A percentile compares a stretch with the other conserved stretches of the same genome.
phyloP scores from a whole-genome alignment of 306 rosid genomes.

The Cicer pinnatifidum region DNA sequence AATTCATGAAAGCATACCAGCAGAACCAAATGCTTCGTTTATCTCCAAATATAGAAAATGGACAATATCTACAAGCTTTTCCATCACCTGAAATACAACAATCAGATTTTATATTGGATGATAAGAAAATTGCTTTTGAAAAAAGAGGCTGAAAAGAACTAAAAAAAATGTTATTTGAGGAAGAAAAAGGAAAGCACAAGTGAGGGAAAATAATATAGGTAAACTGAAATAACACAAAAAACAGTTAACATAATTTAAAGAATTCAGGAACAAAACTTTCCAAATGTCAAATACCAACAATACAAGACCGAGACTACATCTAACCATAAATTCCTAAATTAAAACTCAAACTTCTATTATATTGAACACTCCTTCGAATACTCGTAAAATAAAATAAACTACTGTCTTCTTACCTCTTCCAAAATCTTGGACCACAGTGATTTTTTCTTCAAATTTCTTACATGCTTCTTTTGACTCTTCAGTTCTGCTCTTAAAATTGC shows the following conservation, averaged over 20 bases:
- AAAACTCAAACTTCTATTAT: conserved; percentile 17
- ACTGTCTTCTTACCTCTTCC: conserved; percentile 83
- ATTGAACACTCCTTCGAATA: background rate
- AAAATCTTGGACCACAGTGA: conserved; percentile 93
- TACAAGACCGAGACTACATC: conserved; percentile 15
- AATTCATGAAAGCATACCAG: conserved; percentile 67
- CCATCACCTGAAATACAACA: conserved; percentile 83
- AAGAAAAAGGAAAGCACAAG: conserved; percentile 1
- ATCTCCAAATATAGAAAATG: conserved; percentile 89
- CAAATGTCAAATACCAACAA: conserved; percentile 26
- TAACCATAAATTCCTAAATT: conserved; percentile 24
- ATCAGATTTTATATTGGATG: conserved; percentile 36
- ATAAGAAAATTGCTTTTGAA: conserved; percentile 24
- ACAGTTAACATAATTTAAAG: conserved; percentile 25
- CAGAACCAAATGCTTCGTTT: conserved; percentile 85
- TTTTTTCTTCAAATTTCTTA: conserved; percentile 87
- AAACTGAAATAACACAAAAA: conserved; percentile 25
- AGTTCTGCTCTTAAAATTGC: conserved; percentile 90
- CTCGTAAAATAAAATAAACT: conserved; percentile 33
- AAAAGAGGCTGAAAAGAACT: conserved; percentile 24
- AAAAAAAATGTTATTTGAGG: background rate
- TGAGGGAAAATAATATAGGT: background rate
- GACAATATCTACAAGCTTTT: conserved; percentile 85
- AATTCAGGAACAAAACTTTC: conserved; percentile 27
- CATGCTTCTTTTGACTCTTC: conserved; percentile 97